A percentile compares a stretch with the other conserved stretches of the same genome.
These are phyloP conservation scores for Bertia moriformis DNA, from an alignment of 2,329 filamentous ascomycete genomes.

Conservation along the genomic window DNA sequence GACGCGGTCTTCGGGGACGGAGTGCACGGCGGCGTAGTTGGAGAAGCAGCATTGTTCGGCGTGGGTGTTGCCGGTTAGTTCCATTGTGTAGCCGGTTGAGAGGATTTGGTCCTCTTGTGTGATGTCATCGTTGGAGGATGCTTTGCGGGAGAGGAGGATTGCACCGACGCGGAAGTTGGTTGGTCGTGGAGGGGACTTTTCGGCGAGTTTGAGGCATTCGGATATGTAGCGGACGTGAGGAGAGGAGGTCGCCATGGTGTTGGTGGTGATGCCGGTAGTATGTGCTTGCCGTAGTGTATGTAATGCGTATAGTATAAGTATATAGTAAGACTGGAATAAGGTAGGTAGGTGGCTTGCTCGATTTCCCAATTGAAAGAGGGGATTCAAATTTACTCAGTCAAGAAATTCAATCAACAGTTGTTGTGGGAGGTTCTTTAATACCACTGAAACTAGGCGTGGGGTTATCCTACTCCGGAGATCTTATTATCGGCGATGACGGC, in stretches of 20 bases:
- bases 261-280: background rate
- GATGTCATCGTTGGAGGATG: background rate
- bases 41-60: slow-evolving; percentile 49
- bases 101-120: slow-evolving; percentile 24
- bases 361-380: too few relatives aligned
- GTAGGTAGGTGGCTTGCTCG: background rate
- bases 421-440: too few relatives aligned
- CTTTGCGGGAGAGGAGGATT: slow-evolving; percentile 1
- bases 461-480: too few relatives aligned
- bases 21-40: slow-evolving; percentile 26
- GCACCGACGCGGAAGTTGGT: slow-evolving; percentile 1
- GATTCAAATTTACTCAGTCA: too few relatives aligned
- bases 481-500: too few relatives aligned
- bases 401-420: too few relatives aligned
- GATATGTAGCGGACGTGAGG: background rate
- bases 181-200: background rate
- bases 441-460: too few relatives aligned
- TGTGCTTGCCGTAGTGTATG: background rate
- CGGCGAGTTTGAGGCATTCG: background rate
- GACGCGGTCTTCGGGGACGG: slow-evolving; percentile 16
- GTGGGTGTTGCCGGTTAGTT: slow-evolving; percentile 48
- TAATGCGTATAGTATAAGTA: background rate
- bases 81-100: slow-evolving; percentile 46
- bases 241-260: background rate
- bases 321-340: background rate